Conservation (phyloP, 192 early-diverging fungal species). For the Chytriomyces hyalinus region DNA sequence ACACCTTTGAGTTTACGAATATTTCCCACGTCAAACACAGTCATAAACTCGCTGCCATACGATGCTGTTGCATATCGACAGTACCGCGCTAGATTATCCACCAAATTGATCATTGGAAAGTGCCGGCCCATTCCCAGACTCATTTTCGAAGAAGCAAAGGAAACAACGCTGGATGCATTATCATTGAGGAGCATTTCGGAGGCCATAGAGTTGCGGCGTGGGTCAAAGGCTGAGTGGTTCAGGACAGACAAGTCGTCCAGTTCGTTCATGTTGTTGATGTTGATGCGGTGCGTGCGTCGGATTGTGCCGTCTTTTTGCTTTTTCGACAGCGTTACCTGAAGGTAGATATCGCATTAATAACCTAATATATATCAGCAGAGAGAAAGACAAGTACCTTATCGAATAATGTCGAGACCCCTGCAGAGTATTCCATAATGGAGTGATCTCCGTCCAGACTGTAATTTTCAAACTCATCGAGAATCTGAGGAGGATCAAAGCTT, state of each 20-base stretch:
- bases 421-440: constrained; percentile 4
- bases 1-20: constrained; percentile 44
- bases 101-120: constrained; percentile 32
- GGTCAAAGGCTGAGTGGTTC: not conserved
- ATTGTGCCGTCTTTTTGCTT: constrained; percentile 3
- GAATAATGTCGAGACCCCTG: constrained; percentile 13
- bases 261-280: constrained; percentile 1
- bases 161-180: not conserved
- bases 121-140: constrained; percentile 33
- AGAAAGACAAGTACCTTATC: not conserved
- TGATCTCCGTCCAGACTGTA: not conserved
- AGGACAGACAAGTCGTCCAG: not conserved
- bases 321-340: constrained; percentile 10
- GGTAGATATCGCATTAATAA: not conserved
- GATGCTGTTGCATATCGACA: constrained; percentile 52
- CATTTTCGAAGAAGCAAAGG: not conserved
- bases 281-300: constrained; percentile 9
- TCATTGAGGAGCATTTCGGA: not conserved
- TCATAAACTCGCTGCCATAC: constrained; percentile 47
- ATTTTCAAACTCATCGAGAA: constrained; percentile 17
- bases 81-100: constrained; percentile 47
- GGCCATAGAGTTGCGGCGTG: not conserved
- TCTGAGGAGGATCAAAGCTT: not conserved
- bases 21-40: constrained; percentile 45
- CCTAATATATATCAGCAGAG: not conserved